Base-by-base conservation (phyloP, 306 rosid genomes). In the Styphnolobium japonicum region DNA sequence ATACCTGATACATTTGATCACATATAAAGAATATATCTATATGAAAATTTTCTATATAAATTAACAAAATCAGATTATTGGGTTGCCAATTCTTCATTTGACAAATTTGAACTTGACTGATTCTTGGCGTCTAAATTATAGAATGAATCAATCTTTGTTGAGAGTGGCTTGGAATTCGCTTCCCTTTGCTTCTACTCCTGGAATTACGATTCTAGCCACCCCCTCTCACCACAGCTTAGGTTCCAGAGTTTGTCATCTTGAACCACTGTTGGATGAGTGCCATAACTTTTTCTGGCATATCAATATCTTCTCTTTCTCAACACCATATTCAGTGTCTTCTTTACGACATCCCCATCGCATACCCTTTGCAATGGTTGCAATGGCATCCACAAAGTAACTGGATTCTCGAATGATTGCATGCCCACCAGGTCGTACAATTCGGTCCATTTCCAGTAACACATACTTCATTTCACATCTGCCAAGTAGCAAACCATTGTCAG, bases 381-480 rank as follows among this genome's bases (percentile, higher is more conserved):
- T 68, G 36, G 96, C 94, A 57, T 96, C 99, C 45, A 75, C 93
- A 10, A 86, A 96, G 82, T 91, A 93, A 79, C 81, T 85, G 0
- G 97, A 87, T 82, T 96, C 99, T 37, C 99, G 84, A 48, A 96
- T 85, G 58, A 96, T 83, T 15, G 87, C 93, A 16, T 89, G 83
- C 33, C 98, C 98, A 1, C 61, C 83, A 1, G 99, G 98, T 25
- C 99, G 84, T 25, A 96, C 78, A 58, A 96, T 88, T 55, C 99
- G 76, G 88, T 96, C 99, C 99, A 96, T 96, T 86, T 96, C 99
- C 82, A 96, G 66, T 73, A 96, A 83, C 84, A 93, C 91, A 60
- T 73, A 86, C 87, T 96, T 93, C 98, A 93, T 91, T 25, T 93
- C 98, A 76, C 99, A 96, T 74, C 99, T 96, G 89, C 73, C 53